These are phyloP conservation scores for Pythium volutum DNA, from an alignment of 352 stramenopile genomes.

Conservation along the genomic window DNA sequence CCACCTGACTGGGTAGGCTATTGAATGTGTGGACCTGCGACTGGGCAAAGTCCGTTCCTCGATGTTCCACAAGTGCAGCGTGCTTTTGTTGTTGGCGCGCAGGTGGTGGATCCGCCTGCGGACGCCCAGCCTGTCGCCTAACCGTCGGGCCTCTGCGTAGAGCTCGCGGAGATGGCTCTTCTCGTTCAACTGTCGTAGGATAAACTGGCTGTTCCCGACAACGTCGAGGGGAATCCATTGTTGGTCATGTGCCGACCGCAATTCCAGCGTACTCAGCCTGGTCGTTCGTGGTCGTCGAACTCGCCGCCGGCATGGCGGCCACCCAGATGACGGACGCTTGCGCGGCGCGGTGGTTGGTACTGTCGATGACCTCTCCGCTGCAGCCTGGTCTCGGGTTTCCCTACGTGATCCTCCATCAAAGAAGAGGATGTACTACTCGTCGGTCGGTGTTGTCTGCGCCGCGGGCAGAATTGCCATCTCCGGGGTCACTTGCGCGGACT, in stretches of 20 bases:
- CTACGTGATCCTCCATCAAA: conserved; percentile 7
- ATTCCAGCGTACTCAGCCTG: conserved; percentile 8
- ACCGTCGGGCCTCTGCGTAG: not conserved
- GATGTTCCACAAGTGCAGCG: not conserved
- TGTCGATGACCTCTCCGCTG: not conserved
- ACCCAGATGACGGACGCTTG: not conserved
- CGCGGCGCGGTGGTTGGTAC: not conserved
- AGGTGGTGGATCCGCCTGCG: not conserved
- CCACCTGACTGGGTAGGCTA: not conserved
- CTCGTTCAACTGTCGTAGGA: not conserved
- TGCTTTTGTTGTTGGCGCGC: not conserved
- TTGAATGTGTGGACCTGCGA: not conserved
- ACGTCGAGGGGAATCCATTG: not conserved
- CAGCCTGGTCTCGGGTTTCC: conserved; percentile 7
- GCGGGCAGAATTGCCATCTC: too few species aligned
- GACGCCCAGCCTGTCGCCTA: not conserved
- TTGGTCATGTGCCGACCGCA: not conserved
- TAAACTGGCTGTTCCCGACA: conserved; percentile 1
- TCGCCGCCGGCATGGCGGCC: not conserved
- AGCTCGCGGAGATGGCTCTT: not conserved
- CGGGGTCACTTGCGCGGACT: too few species aligned
- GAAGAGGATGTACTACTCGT: conserved; percentile 12
- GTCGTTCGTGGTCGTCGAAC: conserved; percentile 13
- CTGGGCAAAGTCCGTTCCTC: not conserved
- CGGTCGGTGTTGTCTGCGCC: too few species aligned